Evolutionary conservation across 257 asterid genomes (phyloP).

Genomic region (Solanum rostratum): DNA sequence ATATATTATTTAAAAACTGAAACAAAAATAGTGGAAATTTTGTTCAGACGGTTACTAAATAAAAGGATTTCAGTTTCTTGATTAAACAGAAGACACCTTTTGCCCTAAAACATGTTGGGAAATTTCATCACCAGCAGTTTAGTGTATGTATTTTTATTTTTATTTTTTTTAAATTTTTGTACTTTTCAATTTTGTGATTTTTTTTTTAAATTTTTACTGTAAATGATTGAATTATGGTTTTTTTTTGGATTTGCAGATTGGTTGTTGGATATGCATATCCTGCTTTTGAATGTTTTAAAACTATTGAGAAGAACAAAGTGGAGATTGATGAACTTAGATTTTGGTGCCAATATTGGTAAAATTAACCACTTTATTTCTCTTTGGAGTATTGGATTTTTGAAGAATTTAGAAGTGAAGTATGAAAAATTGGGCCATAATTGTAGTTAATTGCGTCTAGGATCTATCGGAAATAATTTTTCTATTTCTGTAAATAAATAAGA

Average conservation of each 20-base stretch:
- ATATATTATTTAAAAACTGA: background rate
- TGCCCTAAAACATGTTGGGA: constrained; percentile 45
- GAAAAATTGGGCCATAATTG: background rate
- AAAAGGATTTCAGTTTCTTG: background rate
- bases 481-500: background rate
- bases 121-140: constrained; percentile 46
- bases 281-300: constrained; percentile 80
- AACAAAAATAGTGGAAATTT: background rate
- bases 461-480: background rate
- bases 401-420: background rate
- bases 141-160: constrained; percentile 23
- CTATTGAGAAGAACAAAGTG: constrained; percentile 67
- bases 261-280: constrained; percentile 86
- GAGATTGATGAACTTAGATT: constrained; percentile 57
- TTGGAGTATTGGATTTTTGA: background rate
- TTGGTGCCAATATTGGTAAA: constrained; percentile 93
- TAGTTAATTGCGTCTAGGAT: background rate
- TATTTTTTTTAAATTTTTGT: background rate
- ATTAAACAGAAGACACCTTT: background rate
- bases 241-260: constrained; percentile 32
- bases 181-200: background rate
- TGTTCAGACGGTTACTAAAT: background rate
- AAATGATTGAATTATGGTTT: background rate
- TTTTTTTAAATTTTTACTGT: too few relatives aligned
- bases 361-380: background rate